Evolutionary conservation across 2,329 filamentous ascomycete species (phyloP), one percentile per base, ranked within the genome.

Genomic region (Elsinoe ampelina): DNA sequence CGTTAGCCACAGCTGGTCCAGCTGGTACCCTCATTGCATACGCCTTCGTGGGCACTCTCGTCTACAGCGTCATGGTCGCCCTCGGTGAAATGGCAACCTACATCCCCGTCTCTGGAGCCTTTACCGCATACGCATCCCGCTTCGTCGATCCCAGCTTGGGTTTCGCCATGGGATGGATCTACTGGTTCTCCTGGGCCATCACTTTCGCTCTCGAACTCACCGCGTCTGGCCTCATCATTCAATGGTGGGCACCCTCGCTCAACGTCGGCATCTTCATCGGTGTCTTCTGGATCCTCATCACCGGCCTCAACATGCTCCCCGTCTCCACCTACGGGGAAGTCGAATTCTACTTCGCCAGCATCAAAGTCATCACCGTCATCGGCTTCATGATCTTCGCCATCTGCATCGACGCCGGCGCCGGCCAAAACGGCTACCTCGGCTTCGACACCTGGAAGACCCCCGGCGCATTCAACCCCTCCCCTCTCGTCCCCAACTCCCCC

Each of bases 11-110:
- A 22, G 69, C 66, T 54, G 68, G 75, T n/a, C 73, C 75, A 26
- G 68, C 71, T 11, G 73, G 73, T 36, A 68, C 74, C 11, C 65
- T 80, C 43, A 67, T 73, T 59, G 72, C 73, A 61, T 74, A 72
- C 63, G 62, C 66, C 8, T 68, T 79, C 56, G 70, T 78, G 54
- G 70, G 72, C 38, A 68, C 75, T 17, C 59, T 78, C 61, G 67
- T 79, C 45, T 71, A 70, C 59, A 67, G 67, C 34, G 67, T 75
- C 63, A 77, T 84, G 56, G 77, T 76, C 48, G 71, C 67, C 0
- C 68, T 74, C 22, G 76, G 75, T 17, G 79, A 82, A 68, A 80
- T 85, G 72, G 80, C 81, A 19, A 77, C 82, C 32, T 84, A 81
- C 72, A 75, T 85, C 54, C 80, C 82, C 2, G 68, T 83, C 60